These are phyloP conservation scores for Fusarium tuaranense DNA, from an alignment of 2,329 filamentous ascomycete species.

Conservation along the genomic window DNA sequence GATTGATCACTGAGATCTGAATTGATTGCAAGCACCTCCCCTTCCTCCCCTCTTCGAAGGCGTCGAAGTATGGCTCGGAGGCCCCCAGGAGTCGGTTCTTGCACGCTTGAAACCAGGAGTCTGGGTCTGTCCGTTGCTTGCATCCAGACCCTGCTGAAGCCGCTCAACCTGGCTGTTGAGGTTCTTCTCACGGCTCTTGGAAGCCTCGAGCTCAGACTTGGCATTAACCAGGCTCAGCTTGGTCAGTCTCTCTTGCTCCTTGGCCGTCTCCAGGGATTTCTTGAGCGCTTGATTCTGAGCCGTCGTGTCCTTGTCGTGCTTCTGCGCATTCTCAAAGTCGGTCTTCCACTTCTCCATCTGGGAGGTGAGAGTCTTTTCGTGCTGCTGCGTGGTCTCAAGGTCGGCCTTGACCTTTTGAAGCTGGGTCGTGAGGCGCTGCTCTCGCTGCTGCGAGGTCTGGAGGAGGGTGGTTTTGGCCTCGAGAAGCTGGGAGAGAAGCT, in stretches of 20 bases:
- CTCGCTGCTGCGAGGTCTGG: conserved; percentile 13
- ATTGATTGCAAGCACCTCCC: not conserved
- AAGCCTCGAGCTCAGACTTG: not conserved
- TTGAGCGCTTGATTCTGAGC: not conserved
- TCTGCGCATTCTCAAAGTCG: conserved; percentile 1
- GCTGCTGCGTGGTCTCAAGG: not conserved
- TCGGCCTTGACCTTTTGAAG: not conserved
- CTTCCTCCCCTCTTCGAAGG: not conserved
- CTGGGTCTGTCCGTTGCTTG: not conserved
- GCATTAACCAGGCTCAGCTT: not conserved
- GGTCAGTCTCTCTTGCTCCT: conserved; percentile 6
- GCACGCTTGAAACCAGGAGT: not conserved
- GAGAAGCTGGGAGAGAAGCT: conserved; percentile 10
- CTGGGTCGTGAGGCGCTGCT: not conserved
- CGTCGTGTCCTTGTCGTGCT: not conserved
- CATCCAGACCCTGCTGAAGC: not conserved
- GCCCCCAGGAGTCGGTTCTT: not conserved
- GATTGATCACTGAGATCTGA: not conserved
- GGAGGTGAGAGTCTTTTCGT: not conserved
- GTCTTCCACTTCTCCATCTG: not conserved
- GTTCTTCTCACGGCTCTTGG: not conserved
- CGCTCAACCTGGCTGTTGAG: not conserved
- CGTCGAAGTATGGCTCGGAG: not conserved
- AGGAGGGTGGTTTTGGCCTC: conserved; percentile 10
- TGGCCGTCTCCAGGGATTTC: not conserved